Evolutionary conservation across 768 basidiomycete species (phyloP).

Genomic region (Lactifluus pinguis): DNA sequence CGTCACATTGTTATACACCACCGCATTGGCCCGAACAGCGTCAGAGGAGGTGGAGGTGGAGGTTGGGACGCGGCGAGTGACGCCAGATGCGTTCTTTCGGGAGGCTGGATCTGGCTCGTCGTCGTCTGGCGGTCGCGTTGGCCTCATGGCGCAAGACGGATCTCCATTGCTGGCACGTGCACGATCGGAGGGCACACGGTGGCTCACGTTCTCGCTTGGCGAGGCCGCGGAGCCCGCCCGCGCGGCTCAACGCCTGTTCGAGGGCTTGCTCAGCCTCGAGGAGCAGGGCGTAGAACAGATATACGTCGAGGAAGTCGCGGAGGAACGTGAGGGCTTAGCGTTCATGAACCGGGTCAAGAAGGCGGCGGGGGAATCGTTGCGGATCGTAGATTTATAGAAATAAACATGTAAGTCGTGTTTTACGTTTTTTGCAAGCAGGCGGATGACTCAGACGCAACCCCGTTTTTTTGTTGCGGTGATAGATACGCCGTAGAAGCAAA

Average conservation of each 20-base stretch:
- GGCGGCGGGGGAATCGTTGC: slow-evolving; percentile 56
- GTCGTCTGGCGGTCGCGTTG: slow-evolving; percentile 32
- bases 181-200: slow-evolving; percentile 32
- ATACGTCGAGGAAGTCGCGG: slow-evolving; percentile 73
- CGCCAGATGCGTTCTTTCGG: slow-evolving; percentile 33
- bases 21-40: slow-evolving; percentile 14
- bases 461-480: not conserved
- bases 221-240: slow-evolving; percentile 47
- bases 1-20: slow-evolving; percentile 60
- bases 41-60: no score
- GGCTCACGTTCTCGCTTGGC: slow-evolving; percentile 44
- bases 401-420: not conserved
- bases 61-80: slow-evolving; percentile 23
- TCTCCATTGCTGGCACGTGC: slow-evolving; percentile 32
- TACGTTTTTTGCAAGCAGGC: not conserved
- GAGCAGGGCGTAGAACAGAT: slow-evolving; percentile 68
- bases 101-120: slow-evolving; percentile 23
- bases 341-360: slow-evolving; percentile 93
- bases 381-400: slow-evolving; percentile 5
- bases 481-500: not conserved
- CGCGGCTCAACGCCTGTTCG: slow-evolving; percentile 77
- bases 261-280: slow-evolving; percentile 79
- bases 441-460: not conserved
- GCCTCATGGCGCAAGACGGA: slow-evolving; percentile 59
- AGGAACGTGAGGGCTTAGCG: slow-evolving; percentile 79